Base-by-base conservation (phyloP, 1,284 basidiomycete genomes). In the Tylopilus orsonianus region DNA sequence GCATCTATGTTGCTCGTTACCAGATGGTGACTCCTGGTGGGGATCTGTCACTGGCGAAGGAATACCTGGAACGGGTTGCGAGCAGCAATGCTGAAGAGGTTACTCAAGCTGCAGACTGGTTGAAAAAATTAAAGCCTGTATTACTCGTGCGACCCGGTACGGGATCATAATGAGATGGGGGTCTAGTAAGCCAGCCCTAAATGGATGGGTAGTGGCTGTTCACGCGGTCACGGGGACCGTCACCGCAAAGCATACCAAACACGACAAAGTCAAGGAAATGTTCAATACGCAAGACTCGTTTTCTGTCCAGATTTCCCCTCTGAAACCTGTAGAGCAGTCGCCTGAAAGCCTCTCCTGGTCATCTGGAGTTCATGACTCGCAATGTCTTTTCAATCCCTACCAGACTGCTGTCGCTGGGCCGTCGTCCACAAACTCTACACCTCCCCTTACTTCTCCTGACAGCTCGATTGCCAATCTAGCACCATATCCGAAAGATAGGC, bases 41-140 rank as follows among this genome's bases (percentile, higher is more conserved):
- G 13, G 81, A 90, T 62, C 61, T 87, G 23, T 57, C 65, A 23
- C 70, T 86, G 37, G 85, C 87, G 12, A 75, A 71, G 55, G 78
- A 81, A 48, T 88, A 88, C 62, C 71, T 93, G 39, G 81, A 89
- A 49, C 75, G 73, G 40, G 81, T 94, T 23, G 82, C 88, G 8
- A 68, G 70, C 43, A 93, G 87, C 59, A 90, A 90, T 65, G 78
- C 80, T 18, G 87, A 90, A 62, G 87, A 90, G 53, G 87, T 86
- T 2, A 73, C 70, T 3, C 72, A 74, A 44, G 87, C 86, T 0
- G 69, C 77, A 13, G 86, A 88, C 26, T 62, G 86, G 59, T 58
- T 87, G 41, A 87, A 85, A 63, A 71, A 67, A 20, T 68, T 83
- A 16, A 78, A 76, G 59, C 59, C 60, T 27, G 63, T 68, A 47